phyloP scores from a whole-genome alignment of 1,139 yeast species.

The Casaregolazyma suthepensis region DNA sequence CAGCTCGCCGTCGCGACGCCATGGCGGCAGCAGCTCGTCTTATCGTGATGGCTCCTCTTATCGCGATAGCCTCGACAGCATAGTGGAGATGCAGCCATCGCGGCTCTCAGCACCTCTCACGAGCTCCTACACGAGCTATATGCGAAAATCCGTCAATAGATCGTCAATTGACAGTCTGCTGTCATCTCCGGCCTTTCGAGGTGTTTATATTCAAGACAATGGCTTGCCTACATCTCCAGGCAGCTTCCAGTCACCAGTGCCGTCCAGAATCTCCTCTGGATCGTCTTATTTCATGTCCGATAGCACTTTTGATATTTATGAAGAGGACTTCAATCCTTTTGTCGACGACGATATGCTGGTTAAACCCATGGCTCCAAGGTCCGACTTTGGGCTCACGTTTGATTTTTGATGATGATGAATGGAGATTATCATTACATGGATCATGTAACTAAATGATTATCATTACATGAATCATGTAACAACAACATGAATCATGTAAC shows the following conservation, averaged over 20 bases:
- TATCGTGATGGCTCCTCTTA: not conserved
- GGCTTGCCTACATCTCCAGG: not conserved
- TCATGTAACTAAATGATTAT: no score
- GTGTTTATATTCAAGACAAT: not conserved
- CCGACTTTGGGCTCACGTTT: not conserved
- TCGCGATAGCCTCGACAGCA: not conserved
- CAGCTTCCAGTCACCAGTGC: conserved; percentile 2
- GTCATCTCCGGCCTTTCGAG: conserved; percentile 2
- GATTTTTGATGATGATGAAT: not conserved
- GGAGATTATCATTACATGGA: no score
- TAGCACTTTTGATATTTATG: not conserved
- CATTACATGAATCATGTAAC: no score
- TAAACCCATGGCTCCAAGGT: not conserved
- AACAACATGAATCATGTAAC: no score
- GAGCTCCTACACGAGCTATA: not conserved
- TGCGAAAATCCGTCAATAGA: not conserved
- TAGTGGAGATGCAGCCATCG: not conserved
- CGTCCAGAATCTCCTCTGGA: conserved; percentile 1
- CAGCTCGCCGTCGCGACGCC: not conserved
- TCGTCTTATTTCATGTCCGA: not conserved
- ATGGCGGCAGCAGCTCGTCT: not conserved
- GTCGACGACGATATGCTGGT: conserved; percentile 7
- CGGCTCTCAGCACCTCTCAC: not conserved
- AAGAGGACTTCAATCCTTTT: conserved; percentile 12
- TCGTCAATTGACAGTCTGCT: conserved; percentile 1